Base-by-base conservation (phyloP, 345 rosid genomes). In the Salix dunnii region DNA sequence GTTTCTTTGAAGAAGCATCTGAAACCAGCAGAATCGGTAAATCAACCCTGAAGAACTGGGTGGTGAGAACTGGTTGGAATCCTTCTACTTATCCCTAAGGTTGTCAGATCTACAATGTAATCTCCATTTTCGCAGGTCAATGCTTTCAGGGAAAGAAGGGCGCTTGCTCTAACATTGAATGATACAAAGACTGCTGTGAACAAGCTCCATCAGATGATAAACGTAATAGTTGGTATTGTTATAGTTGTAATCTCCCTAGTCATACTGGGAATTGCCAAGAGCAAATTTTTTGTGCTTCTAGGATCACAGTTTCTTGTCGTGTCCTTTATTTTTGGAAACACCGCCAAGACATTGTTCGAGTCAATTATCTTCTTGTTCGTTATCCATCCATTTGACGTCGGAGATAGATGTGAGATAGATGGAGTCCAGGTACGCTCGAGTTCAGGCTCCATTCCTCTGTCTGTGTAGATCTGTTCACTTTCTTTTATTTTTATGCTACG, bases 111-210 rank as follows among this genome's bases (percentile, higher is more conserved):
- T 23, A n/a, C 25, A 27, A 14, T 40, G 42, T 6, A 33, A 31
- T 18, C 16, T n/a, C 14, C 17, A 7, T 13, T 23, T 72, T 13
- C 81, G 23, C 80, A 95, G 97, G 93, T 95, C 25, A 89, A 89
- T 85, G 94, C 89, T 53, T 96, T 91, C 76, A 90, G 99, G 83
- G 98, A 93, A 79, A 85, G 98, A 78, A 89, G 87, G 82, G 99
- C 99, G 46, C 98, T 96, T 53, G 92, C 99, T n/a, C 55, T 96
- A 79, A 91, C 99, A 4, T 80, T 95, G 61, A 93, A 95, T 49
- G 98, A 93, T 72, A 93, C 99, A 36, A 93, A 95, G 76, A 95
- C 99, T 51, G 99, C 98, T 0, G 97, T 96, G 74, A 89, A 90
- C 87, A 92, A 87, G 80, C 98, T 96, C 40, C 97, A 92, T 80